Conservation (phyloP, 306 rosid genomes). For the Amphicarpaea edgeworthii region DNA sequence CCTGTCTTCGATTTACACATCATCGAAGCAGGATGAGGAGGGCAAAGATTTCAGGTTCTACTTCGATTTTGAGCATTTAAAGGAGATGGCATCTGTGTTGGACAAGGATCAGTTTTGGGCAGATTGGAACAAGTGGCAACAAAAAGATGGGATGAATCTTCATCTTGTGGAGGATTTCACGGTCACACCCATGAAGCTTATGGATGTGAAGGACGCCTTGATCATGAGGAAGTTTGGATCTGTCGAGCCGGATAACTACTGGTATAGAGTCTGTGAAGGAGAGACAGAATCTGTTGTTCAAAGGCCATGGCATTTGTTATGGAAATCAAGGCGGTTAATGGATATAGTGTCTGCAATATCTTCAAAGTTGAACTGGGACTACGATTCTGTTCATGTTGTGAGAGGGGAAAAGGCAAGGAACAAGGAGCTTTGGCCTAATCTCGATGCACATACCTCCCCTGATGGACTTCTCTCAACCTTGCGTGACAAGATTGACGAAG, state of each 20-base stretch:
- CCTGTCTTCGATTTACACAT: slow-evolving; percentile 81
- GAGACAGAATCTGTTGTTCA: slow-evolving; percentile 87
- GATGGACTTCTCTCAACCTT: slow-evolving; percentile 76
- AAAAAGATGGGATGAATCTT: slow-evolving; percentile 71
- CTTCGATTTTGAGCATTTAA: slow-evolving; percentile 97
- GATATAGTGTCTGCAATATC: slow-evolving; percentile 89
- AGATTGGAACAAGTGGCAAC: slow-evolving; percentile 89
- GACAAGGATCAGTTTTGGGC: slow-evolving; percentile 92
- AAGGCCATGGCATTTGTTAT: slow-evolving; percentile 94
- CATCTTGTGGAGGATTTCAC: slow-evolving; percentile 81
- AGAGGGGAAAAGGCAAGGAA: slow-evolving; percentile 96
- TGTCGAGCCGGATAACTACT: slow-evolving; percentile 93
- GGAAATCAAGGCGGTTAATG: slow-evolving; percentile 96
- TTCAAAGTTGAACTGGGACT: slow-evolving; percentile 91
- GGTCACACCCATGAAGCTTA: slow-evolving; percentile 91
- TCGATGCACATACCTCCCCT: slow-evolving; percentile 85
- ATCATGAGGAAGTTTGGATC: slow-evolving; percentile 91
- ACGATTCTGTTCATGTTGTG: slow-evolving; percentile 86
- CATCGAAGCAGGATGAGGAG: slow-evolving; percentile 83
- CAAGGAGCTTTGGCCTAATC: slow-evolving; percentile 97
- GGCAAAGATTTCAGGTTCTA: slow-evolving; percentile 97
- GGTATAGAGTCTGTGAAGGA: slow-evolving; percentile 99
- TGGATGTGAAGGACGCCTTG: slow-evolving; percentile 72
- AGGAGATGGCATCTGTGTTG: slow-evolving; percentile 85
- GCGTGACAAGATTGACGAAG: slow-evolving; percentile 77